phyloP scores from a whole-genome alignment of 163 green algal species.

The Chlorella variabilis region DNA sequence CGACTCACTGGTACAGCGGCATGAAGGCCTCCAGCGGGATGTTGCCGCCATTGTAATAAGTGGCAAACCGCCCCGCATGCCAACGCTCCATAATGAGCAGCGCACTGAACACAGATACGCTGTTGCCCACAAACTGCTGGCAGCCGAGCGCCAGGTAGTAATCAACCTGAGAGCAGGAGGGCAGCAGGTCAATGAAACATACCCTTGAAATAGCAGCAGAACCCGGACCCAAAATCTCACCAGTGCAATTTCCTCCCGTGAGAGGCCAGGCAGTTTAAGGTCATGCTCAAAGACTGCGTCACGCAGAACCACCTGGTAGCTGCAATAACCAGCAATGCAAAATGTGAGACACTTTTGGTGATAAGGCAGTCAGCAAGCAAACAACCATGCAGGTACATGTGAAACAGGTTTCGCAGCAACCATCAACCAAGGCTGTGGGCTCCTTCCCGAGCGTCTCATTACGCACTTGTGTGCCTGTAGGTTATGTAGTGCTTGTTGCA shows the following conservation, averaged over 20 bases:
- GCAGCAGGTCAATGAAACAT: background rate
- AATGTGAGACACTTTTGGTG: too few relatives aligned
- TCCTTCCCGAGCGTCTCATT: too few relatives aligned
- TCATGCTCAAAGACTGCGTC: background rate
- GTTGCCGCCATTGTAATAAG: slow-evolving; percentile 67
- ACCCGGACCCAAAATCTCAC: background rate
- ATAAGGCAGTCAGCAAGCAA: too few relatives aligned
- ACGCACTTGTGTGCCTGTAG: background rate
- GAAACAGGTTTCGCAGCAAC: too few relatives aligned
- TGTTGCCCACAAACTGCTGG: slow-evolving; percentile 61
- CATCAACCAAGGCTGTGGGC: too few relatives aligned
- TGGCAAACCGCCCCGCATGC: slow-evolving; percentile 43
- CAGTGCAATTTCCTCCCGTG: background rate
- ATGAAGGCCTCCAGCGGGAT: slow-evolving; percentile 55
- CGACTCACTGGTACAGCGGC: slow-evolving; percentile 47
- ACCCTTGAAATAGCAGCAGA: background rate
- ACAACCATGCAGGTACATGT: too few relatives aligned
- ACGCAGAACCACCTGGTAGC: background rate
- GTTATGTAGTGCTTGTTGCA: background rate
- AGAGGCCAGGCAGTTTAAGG: background rate
- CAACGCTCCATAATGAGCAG: slow-evolving; percentile 48
- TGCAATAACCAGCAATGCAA: background rate
- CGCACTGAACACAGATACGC: slow-evolving; percentile 39
- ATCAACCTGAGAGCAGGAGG: slow-evolving; percentile 33
- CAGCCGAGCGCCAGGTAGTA: slow-evolving; percentile 53